Percentiles rank a stretch among this genome's conserved stretches.
phyloP scores from a whole-genome alignment of 108 stramenopile species.

The Cyclotella choctawhatcheeana region DNA sequence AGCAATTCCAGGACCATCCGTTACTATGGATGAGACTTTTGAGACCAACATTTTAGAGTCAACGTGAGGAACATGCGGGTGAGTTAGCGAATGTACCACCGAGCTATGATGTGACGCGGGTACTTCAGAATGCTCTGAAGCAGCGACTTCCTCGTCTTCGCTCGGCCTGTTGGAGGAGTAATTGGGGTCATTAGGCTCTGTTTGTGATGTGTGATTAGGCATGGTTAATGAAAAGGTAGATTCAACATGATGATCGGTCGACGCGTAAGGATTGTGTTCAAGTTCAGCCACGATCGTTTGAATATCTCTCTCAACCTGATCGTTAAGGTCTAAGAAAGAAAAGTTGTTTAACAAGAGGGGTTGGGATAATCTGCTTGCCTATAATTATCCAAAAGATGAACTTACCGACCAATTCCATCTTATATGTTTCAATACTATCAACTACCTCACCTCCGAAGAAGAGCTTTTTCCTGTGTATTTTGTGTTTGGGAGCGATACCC shows the following conservation, averaged over 20 bases:
- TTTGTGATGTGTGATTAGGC: no score
- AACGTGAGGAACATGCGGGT: no score
- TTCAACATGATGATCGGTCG: no score
- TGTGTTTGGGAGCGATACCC: not conserved
- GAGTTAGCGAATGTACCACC: no score
- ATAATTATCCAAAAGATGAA: no score
- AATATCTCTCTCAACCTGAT: not conserved
- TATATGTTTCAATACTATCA: conserved; percentile 7
- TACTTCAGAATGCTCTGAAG: not conserved
- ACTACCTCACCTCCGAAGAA: not conserved
- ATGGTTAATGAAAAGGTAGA: no score
- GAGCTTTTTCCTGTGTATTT: not conserved
- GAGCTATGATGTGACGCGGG: no score
- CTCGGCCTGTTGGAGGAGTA: no score
- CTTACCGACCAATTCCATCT: not conserved
- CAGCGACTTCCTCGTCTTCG: not conserved
- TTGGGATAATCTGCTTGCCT: no score
- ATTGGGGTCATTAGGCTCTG: not conserved
- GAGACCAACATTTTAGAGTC: no score
- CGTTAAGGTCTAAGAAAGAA: conserved; percentile 1
- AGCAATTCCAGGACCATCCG: not conserved
- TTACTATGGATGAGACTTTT: not conserved
- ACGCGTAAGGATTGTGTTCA: not conserved
- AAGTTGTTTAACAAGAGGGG: no score
- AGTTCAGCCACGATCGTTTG: not conserved